These are phyloP conservation scores for Tetracladium setigerum DNA, from an alignment of 495 filamentous ascomycete species.

Conservation along the genomic window DNA sequence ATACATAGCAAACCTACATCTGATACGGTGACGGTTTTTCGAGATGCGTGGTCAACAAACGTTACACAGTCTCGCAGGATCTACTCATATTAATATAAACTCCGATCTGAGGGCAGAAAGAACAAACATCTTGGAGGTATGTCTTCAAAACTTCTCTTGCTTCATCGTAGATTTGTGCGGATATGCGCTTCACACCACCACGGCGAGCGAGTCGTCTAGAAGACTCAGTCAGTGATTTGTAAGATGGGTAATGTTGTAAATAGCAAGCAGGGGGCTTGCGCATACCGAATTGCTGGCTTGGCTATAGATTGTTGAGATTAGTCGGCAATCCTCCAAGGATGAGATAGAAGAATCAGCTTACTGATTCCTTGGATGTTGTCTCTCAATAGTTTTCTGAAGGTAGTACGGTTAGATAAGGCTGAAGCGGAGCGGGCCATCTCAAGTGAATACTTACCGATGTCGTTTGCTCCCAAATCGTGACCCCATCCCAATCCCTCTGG, in stretches of 20 bases:
- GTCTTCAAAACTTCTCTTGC: constrained; percentile 45
- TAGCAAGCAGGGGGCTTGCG: constrained; percentile 4
- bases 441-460: not conserved
- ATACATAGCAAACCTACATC: constrained; percentile 44
- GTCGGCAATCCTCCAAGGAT: not conserved
- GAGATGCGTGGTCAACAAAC: constrained; percentile 36
- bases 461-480: not conserved
- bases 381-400: constrained; percentile 46
- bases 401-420: not conserved
- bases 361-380: constrained; percentile 60
- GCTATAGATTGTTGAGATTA: constrained; percentile 30
- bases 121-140: constrained; percentile 44
- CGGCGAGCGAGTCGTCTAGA: constrained; percentile 68
- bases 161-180: constrained; percentile 62
- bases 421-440: not conserved
- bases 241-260: not conserved
- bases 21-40: constrained; percentile 54
- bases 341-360: constrained; percentile 30
- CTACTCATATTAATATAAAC: constrained; percentile 24
- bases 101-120: not conserved
- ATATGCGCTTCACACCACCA: constrained; percentile 72
- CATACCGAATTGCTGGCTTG: constrained; percentile 61
- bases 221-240: not conserved
- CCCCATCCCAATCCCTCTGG: constrained; percentile 18
- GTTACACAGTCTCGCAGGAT: constrained; percentile 43